Evolutionary conservation across 768 basidiomycete species (phyloP), one percentile per base, ranked within the genome.

Genomic region (Hygrophorus pudorinus): DNA sequence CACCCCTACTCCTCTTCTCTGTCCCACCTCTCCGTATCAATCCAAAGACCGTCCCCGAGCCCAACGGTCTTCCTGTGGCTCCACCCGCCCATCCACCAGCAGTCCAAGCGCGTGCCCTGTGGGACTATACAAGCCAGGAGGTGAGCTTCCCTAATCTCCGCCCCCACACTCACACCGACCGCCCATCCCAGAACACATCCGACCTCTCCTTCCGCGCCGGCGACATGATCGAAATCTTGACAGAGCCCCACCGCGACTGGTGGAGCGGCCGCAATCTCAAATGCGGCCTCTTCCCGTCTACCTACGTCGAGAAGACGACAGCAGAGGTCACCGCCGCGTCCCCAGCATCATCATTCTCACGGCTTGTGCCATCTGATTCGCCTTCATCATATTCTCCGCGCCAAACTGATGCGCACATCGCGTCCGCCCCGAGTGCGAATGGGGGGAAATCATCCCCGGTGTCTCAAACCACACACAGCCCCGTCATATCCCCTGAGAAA

Each of bases 191-290:
- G 38, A 39, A 5, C 71, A 7, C 74, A 78, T 18, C 88, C 91
- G 57, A 69, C 91, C 16, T 71, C 76, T 1, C 24, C 24, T 91
- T 93, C 70, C 61, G 62, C 18, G 61, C 71, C 2, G 88, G 85
- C 2, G 85, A 91, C 54, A 67, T 75, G 17, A 74, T 93, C 53
- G 81, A 86, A 44, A 67, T 93, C 24, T 53, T 80, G 20, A 72
- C 75, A 20, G 79, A 89, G 55, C 82, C 75, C 41, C 85, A 89
- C 48, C 57, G 63, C 4, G 87, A 35, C 9, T 35, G 33, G 33
- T 35, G 17, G 13, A 17, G 7, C 24, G 24, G 24, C 4, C 24
- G 24, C 24, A 24, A 24, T 24, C 24, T 24, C 24, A 24, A 24
- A 24, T 24, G 24, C 7, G 24, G 24, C 4, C 24, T 24, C 24